Evolutionary conservation across 2,329 filamentous ascomycete genomes (phyloP).

Genomic region (Cladosporium sp.): DNA sequence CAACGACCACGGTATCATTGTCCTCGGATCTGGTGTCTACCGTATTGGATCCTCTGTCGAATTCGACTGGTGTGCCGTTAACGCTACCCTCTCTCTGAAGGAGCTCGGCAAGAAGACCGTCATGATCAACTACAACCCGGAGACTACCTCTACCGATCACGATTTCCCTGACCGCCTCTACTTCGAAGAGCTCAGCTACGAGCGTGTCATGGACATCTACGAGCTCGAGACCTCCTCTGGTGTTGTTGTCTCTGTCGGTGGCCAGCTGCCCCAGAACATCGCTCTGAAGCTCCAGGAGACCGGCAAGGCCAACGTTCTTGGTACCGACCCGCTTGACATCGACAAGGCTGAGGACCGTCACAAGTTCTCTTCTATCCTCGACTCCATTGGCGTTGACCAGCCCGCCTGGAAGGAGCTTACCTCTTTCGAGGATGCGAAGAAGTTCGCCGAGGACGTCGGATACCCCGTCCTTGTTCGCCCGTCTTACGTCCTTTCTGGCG

Average conservation of each 20-base stretch:
- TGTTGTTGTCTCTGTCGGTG: constrained; percentile 92
- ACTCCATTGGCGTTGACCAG: constrained; percentile 94
- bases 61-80: constrained; percentile 98
- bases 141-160: constrained; percentile 78
- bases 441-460: constrained; percentile 76
- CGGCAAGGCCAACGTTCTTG: constrained; percentile 83
- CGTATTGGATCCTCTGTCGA: constrained; percentile 96
- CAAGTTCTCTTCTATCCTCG: constrained; percentile 96
- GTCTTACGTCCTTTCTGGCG: constrained; percentile 91
- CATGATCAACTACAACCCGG: constrained; percentile 80
- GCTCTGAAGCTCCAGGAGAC: constrained; percentile 88
- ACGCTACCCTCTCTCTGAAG: constrained; percentile 75
- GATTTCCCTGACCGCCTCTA: constrained; percentile 89
- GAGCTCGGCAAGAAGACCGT: constrained; percentile 93
- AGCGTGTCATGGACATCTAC: constrained; percentile 98
- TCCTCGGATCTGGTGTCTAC: constrained; percentile 93
- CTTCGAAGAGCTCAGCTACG: constrained; percentile 94
- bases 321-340: constrained; percentile 88
- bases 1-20: constrained; percentile 82
- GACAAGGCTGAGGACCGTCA: constrained; percentile 97
- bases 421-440: constrained; percentile 79
- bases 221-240: constrained; percentile 81
- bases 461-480: constrained; percentile 96
- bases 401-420: constrained; percentile 97
- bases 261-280: constrained; percentile 96